phyloP scores from a whole-genome alignment of 495 filamentous ascomycete genomes.

The Neurospora sp. region DNA sequence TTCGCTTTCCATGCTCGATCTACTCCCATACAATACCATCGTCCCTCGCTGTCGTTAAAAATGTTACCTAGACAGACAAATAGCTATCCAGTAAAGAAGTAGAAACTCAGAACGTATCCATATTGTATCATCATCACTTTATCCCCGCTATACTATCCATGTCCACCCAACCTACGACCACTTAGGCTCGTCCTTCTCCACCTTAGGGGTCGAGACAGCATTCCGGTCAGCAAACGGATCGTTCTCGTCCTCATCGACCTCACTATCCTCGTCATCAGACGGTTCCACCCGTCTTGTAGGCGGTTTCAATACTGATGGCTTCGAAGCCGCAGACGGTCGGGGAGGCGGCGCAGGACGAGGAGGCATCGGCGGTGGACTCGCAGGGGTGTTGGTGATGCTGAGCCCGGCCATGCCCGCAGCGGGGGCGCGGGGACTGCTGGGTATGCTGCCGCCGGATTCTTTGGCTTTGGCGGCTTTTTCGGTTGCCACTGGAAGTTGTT shows the following conservation, averaged over 20 bases:
- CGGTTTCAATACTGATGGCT: slow-evolving; percentile 20
- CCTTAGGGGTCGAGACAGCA: slow-evolving; percentile 26
- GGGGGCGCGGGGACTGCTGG: slow-evolving; percentile 22
- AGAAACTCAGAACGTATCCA: not conserved
- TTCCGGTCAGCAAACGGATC: slow-evolving; percentile 74
- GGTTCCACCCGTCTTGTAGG: slow-evolving; percentile 19
- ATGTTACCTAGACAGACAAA: not conserved
- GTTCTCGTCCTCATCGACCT: slow-evolving; percentile 50
- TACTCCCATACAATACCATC: not conserved
- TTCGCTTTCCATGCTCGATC: not conserved
- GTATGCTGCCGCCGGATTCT: slow-evolving; percentile 24
- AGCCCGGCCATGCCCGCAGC: slow-evolving; percentile 28
- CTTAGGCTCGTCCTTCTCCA: slow-evolving; percentile 5
- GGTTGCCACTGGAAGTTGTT: slow-evolving; percentile 33
- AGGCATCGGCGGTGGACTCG: slow-evolving; percentile 22
- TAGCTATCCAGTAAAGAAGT: not conserved
- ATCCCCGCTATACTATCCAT: not conserved
- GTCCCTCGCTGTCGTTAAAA: not conserved
- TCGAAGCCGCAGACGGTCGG: slow-evolving; percentile 30
- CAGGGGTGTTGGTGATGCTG: slow-evolving; percentile 17
- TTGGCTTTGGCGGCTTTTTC: slow-evolving; percentile 39
- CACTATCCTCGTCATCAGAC: slow-evolving; percentile 25
- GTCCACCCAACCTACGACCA: slow-evolving; percentile 1
- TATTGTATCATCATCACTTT: not conserved
- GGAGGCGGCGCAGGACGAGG: slow-evolving; percentile 32